phyloP scores from a whole-genome alignment of 106 monocot genomes.

The Allium cepa region DNA sequence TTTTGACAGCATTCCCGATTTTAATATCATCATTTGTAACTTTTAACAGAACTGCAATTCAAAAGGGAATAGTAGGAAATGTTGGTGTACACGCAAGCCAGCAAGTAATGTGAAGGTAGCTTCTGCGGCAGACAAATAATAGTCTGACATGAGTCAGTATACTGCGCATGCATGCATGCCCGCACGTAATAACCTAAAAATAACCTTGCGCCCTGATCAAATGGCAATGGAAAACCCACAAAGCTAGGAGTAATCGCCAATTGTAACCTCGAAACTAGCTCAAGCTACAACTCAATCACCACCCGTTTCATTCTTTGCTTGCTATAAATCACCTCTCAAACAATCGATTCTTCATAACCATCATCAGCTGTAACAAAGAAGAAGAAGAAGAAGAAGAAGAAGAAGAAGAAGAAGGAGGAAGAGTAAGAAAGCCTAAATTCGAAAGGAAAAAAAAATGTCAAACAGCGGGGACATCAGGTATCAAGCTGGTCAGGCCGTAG shows the following conservation, averaged over 20 bases:
- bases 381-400: background rate
- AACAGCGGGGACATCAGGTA: constrained; percentile 14
- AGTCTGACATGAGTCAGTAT: no score
- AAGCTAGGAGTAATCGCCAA: background rate
- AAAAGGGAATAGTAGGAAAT: no score
- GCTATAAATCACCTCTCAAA: background rate
- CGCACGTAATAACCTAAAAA: background rate
- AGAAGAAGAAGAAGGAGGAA: background rate
- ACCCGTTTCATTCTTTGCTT: background rate
- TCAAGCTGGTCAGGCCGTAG: constrained; percentile 23
- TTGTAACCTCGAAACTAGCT: background rate
- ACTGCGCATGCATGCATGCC: no score
- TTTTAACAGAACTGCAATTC: no score
- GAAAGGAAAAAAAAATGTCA: constrained; percentile 11
- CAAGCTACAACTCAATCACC: background rate
- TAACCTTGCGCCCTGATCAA: background rate
- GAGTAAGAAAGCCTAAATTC: background rate
- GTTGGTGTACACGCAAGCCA: no score
- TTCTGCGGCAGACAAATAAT: no score
- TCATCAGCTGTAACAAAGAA: background rate
- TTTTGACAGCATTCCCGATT: no score
- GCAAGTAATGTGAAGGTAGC: no score
- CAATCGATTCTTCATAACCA: background rate
- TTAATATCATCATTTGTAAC: no score
- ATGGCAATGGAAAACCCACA: constrained; percentile 2